phyloP scores from a whole-genome alignment of 257 asterid genomes.

The Solanum verrucosum region DNA sequence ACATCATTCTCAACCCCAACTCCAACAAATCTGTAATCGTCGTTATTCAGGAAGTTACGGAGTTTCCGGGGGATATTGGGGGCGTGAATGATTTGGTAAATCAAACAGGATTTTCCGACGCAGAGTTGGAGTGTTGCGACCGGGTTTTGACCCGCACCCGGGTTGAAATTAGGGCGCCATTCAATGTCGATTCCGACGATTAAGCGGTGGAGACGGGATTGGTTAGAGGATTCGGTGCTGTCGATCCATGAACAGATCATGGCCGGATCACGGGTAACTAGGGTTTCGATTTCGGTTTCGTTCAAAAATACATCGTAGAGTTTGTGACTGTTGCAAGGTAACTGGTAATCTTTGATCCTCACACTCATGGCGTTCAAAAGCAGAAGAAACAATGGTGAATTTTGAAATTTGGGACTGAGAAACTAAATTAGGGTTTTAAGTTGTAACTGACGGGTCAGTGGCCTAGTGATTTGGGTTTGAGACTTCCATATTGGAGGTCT shows the following conservation, averaged over 20 bases:
- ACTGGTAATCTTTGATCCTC: not conserved
- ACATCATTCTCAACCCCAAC: slow-evolving; percentile 32
- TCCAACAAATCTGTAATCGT: slow-evolving; percentile 32
- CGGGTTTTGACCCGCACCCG: slow-evolving; percentile 9
- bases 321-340: slow-evolving; percentile 9
- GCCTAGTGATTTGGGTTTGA: too few species aligned
- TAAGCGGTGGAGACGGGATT: slow-evolving; percentile 5
- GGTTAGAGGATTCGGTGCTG: slow-evolving; percentile 8
- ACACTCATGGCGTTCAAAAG: not conserved
- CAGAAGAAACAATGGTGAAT: not conserved
- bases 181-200: slow-evolving; percentile 44
- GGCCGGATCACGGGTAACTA: slow-evolving; percentile 32
- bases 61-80: slow-evolving; percentile 19
- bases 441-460: not conserved
- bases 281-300: slow-evolving; percentile 21
- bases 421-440: not conserved
- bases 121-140: slow-evolving; percentile 47
- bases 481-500: too few species aligned
- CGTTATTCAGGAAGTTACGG: slow-evolving; percentile 24
- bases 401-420: not conserved
- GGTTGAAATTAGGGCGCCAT: slow-evolving; percentile 39
- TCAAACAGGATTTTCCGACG: slow-evolving; percentile 34
- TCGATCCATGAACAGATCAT: slow-evolving; percentile 30
- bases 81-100: slow-evolving; percentile 30
- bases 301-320: slow-evolving; percentile 28